Evolutionary conservation across 768 basidiomycete genomes (phyloP).

Genomic region (Boletus pseudo-olivaceus): DNA sequence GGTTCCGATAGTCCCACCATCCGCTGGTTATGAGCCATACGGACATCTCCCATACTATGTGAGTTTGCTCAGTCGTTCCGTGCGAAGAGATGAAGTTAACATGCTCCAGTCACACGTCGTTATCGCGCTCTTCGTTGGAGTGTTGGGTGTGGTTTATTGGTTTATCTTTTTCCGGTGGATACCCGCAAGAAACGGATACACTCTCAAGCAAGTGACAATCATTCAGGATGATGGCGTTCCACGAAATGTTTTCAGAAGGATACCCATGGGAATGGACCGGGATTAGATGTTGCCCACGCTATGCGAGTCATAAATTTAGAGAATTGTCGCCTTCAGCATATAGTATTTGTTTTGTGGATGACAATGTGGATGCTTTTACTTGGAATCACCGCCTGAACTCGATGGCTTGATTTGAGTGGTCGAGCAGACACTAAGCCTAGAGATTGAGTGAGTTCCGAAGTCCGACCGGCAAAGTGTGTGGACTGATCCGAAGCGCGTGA

Average conservation of each 20-base stretch:
- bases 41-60: constrained; percentile 68
- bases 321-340: not conserved
- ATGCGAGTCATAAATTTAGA: not conserved
- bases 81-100: not conserved
- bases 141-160: constrained; percentile 57
- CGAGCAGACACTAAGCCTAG: too few species aligned
- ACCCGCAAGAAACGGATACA: constrained; percentile 47
- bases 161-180: constrained; percentile 48
- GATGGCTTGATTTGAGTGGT: not conserved
- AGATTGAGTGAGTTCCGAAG: constrained; percentile 1
- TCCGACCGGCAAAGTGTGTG: not conserved
- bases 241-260: constrained; percentile 47
- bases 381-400: not conserved
- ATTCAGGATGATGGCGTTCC: constrained; percentile 56
- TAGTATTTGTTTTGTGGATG: not conserved
- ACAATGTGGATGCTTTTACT: not conserved
- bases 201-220: constrained; percentile 44
- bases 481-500: constrained; percentile 4
- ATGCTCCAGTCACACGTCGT: constrained; percentile 45
- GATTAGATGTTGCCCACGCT: not conserved
- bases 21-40: constrained; percentile 48
- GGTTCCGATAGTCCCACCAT: constrained; percentile 63
- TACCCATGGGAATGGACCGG: constrained; percentile 18
- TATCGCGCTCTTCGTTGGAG: constrained; percentile 44
- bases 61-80: constrained; percentile 19